A percentile compares a stretch with the other conserved stretches of the same genome.
Evolutionary conservation across 352 stramenopile genomes (phyloP).

Genomic region (Globisporangium nodosum): DNA sequence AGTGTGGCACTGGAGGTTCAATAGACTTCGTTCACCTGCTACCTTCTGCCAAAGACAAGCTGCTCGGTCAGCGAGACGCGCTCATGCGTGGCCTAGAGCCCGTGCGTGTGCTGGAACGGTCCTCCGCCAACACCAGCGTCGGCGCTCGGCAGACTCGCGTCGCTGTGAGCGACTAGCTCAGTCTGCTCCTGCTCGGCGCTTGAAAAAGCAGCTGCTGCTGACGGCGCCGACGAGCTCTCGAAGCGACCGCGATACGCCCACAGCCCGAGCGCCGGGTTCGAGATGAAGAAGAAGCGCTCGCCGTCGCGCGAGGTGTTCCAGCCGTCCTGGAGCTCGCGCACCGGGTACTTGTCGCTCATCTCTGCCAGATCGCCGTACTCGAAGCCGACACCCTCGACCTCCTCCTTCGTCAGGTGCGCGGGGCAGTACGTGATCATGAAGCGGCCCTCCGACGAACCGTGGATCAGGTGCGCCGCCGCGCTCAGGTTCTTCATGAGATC

Average conservation of each 20-base stretch:
- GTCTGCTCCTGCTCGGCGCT: constrained; percentile 9
- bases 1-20: background rate
- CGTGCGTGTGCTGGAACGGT: constrained; percentile 45
- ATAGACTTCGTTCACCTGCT: background rate
- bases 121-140: constrained; percentile 73
- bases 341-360: constrained; percentile 84
- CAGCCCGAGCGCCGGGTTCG: constrained; percentile 94
- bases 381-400: constrained; percentile 93
- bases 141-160: constrained; percentile 46
- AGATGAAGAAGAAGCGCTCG: constrained; percentile 96
- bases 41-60: no score
- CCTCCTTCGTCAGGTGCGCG: constrained; percentile 87
- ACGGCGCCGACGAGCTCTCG: constrained; percentile 34
- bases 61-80: no score
- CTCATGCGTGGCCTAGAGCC: background rate
- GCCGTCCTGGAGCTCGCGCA: constrained; percentile 85
- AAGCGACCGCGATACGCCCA: constrained; percentile 91
- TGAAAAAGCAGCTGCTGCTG: background rate
- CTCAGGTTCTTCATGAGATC: constrained; percentile 95
- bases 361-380: constrained; percentile 82
- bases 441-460: constrained; percentile 95
- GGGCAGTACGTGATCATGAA: constrained; percentile 95
- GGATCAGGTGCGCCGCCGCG: constrained; percentile 95
- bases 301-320: constrained; percentile 84
- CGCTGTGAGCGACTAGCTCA: constrained; percentile 25